Conservation (phyloP, 306 rosid genomes). For the Acacia acuminata region DNA sequence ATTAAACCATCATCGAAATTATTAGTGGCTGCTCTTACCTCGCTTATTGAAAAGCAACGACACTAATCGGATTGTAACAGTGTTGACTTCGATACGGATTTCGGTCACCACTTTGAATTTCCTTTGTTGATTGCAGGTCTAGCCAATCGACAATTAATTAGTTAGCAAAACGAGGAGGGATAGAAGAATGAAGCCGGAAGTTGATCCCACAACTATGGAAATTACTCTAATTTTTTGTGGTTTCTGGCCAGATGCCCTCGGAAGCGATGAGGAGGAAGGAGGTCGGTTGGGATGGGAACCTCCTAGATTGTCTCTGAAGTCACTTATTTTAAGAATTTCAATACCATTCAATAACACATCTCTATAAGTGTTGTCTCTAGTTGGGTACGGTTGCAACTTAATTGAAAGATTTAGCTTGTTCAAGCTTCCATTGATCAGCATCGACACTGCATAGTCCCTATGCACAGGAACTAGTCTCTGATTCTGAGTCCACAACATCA, state of each 20-base stretch:
- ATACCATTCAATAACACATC: background rate
- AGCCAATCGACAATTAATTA: background rate
- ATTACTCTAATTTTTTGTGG: background rate
- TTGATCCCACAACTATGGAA: background rate
- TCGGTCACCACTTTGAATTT: background rate
- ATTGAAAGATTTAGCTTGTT: too few species aligned
- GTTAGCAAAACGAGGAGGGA: background rate
- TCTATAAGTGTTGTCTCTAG: background rate
- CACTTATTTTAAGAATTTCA: background rate
- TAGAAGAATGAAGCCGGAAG: background rate
- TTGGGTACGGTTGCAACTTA: background rate
- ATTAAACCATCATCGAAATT: constrained; percentile 16
- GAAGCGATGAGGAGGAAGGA: background rate
- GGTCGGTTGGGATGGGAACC: background rate
- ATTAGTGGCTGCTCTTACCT: constrained; percentile 30
- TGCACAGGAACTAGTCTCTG: too few species aligned
- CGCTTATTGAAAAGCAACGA: constrained; percentile 21
- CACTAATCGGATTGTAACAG: background rate
- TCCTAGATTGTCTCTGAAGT: background rate
- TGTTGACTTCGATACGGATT: background rate
- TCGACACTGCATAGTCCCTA: too few species aligned
- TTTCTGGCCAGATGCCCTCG: background rate
- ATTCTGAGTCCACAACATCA: too few species aligned
- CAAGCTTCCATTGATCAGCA: too few species aligned
- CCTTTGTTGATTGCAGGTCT: background rate